Evolutionary conservation across 2,329 filamentous ascomycete genomes (phyloP), one percentile per base, ranked within the genome.

Genomic region (Colletotrichum liaoningense): DNA sequence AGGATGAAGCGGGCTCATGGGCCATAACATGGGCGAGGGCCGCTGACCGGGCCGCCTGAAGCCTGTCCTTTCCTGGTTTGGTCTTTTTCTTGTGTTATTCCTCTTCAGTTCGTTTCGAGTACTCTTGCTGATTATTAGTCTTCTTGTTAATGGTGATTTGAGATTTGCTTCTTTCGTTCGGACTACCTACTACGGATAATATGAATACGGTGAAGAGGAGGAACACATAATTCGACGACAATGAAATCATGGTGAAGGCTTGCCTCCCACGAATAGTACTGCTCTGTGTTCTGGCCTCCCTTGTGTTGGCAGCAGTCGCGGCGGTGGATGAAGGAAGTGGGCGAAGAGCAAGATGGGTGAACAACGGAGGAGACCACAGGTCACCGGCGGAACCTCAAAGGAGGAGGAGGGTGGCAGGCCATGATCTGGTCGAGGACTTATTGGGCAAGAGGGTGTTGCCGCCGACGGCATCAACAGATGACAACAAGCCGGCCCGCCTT

Each of bases 201-300:
- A 73, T 71, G 62, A 38, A 52, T 52, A 35, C 62, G 22, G 28
- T 24, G 24, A 38, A 58, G 56, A 73, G 57, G 67, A n/a, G 55
- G 24, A 19, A 63, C 22, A 63, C 35, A 52, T 71, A 73, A 71
- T 63, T 56, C 54, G 66, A 69, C 69, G 26, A 64, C 4, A 22
- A 73, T 71, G 56, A 71, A 63, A 73, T 73, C 67, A 73, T 73
- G 71, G 62, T 66, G 67, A 70, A 70, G 71, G 71, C 71, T 73
- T 66, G 71, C 62, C 71, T 70, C 62, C 46, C 71, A 66, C 60
- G 60, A 54, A n/a, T 71, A 56, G 49, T 73, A 66, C 35, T 73
- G 49, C 60, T 71, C 16, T 57, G 28, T 62, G 26, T 63, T 62
- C 60, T 30, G 56, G 28, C 42, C 56, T 62, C 33, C 38, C 52